phyloP scores from a whole-genome alignment of 805 yeast species.

The Hanseniaspora clermontiae region DNA sequence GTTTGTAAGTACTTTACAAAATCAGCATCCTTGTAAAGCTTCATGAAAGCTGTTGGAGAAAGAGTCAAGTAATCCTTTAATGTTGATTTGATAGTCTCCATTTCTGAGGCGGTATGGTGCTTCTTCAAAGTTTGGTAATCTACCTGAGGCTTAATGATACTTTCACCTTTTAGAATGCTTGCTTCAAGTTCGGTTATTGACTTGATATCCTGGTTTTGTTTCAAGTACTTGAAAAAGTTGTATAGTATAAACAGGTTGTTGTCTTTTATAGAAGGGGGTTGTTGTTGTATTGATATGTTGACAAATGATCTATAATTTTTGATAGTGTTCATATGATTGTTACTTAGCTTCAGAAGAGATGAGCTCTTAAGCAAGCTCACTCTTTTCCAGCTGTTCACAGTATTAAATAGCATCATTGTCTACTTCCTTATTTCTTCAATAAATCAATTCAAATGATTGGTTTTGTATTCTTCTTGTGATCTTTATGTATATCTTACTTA shows the following conservation, averaged over 20 bases:
- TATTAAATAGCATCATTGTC: background rate
- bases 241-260: conserved; percentile 2
- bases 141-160: background rate
- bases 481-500: no score
- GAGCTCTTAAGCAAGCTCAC: background rate
- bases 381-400: background rate
- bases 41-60: background rate
- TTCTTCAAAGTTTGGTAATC: background rate
- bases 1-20: background rate
- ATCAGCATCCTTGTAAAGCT: conserved; percentile 1
- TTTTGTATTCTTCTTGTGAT: no score
- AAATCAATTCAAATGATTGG: background rate
- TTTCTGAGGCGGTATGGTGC: background rate
- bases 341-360: background rate
- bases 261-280: background rate
- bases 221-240: conserved; percentile 4
- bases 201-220: background rate
- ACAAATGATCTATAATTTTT: background rate
- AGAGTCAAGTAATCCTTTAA: conserved; percentile 2
- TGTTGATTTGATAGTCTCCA: background rate
- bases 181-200: background rate
- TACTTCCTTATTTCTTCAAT: no score
- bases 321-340: background rate
- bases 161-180: background rate
- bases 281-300: background rate